Base-by-base conservation (phyloP, 805 yeast species). In the Jamesozyma rosinii region DNA sequence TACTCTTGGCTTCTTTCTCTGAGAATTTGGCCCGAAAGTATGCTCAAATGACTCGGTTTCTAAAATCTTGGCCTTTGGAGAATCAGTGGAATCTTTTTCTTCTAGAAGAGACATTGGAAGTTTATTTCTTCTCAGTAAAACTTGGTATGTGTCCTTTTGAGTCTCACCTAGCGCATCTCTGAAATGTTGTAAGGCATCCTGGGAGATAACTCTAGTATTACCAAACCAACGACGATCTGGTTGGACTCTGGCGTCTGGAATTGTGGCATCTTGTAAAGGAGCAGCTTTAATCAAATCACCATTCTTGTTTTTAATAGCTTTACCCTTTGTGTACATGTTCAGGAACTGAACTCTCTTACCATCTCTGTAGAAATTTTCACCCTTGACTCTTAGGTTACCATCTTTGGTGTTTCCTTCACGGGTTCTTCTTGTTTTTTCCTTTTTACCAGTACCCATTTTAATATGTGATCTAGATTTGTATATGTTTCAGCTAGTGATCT, bases 211-310 rank as follows among this genome's bases (percentile, higher is more conserved):
- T 59, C 98, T 77, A 13, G 98, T 87, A 66, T 88, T 92, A 39
- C 96, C 96, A 61, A 92, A 92, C 98, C 97, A 90, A 60, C 94
- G 78, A 64, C 95, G 77, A 64, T 90, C 90, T 5, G 98, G 97
- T 60, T 86, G 95, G 36, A 90, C 94, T 48, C 98, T 74, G 1
- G 97, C 97, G 50, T 71, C 77, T 13, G 97, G 97, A 24, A 84
- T 72, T 49, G 87, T 89, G 3, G 87, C 79, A 52, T 84, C 81
- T 63, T 90, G 98, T 45, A 90, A 74, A 24, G 78, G 80, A 17
- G 97, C 97, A 36, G 95, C 95, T 59, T 77, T 73, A 43, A 87
- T 74, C 46, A 89, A 75, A 27, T 88, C 95, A 58, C 97, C 97
- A 49, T 77, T 72, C 41, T 87, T 86, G 61, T 89, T 86, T 54